These are phyloP conservation scores for Ampelocalamus luodianensis DNA, from an alignment of 176 grass and related monocot species.

Conservation along the genomic window DNA sequence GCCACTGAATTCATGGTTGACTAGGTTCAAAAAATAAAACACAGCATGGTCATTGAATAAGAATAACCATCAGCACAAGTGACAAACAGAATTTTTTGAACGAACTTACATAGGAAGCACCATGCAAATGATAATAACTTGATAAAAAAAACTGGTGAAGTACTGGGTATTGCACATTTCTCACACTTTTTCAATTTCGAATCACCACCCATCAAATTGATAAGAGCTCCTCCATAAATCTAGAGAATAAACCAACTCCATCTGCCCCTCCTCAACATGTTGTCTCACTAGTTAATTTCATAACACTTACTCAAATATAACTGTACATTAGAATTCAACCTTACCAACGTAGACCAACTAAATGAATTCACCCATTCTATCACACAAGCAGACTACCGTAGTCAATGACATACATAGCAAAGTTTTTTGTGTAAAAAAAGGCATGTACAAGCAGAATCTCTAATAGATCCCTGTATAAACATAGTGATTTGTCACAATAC, in stretches of 20 bases:
- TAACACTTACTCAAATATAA: background rate
- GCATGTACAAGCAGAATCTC: too few relatives aligned
- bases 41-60: background rate
- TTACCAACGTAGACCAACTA: background rate
- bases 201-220: background rate
- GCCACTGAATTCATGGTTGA: background rate
- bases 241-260: background rate
- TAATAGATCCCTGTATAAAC: too few relatives aligned
- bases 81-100: background rate
- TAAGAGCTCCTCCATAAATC: background rate
- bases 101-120: background rate
- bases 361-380: background rate
- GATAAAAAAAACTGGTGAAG: background rate
- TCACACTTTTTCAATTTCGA: background rate
- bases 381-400: background rate
- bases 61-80: background rate
- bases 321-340: background rate
- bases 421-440: too few relatives aligned
- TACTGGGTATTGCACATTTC: background rate
- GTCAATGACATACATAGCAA: background rate
- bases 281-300: too few relatives aligned
- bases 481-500: too few relatives aligned
- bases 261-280: too few relatives aligned
- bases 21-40: background rate
- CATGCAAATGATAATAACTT: background rate